Evolutionary conservation across 2,329 filamentous ascomycete species (phyloP).

Genomic region (Pseudohalonectria lignicola): DNA sequence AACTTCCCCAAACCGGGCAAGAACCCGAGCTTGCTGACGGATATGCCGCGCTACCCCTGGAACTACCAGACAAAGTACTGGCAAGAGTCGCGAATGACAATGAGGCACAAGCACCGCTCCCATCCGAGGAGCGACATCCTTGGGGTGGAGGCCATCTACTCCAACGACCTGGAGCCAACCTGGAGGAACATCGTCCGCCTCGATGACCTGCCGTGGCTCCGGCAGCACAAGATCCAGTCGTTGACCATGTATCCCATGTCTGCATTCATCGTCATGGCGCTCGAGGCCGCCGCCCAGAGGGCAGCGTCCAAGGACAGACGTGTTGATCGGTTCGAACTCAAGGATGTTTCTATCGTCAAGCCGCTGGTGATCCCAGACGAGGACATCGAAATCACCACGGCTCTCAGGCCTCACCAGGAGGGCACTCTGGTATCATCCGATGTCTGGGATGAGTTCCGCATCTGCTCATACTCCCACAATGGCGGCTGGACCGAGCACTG

Average conservation of each 20-base stretch:
- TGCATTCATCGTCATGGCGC: slow-evolving; percentile 38
- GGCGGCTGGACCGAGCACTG: slow-evolving; percentile 50
- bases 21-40: slow-evolving; percentile 25
- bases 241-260: slow-evolving; percentile 43
- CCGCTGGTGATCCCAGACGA: slow-evolving; percentile 35
- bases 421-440: slow-evolving; percentile 28
- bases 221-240: slow-evolving; percentile 47
- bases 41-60: slow-evolving; percentile 37
- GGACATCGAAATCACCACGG: slow-evolving; percentile 38
- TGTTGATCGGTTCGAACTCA: slow-evolving; percentile 30
- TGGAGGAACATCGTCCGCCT: slow-evolving; percentile 37
- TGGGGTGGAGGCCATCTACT: slow-evolving; percentile 30
- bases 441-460: slow-evolving; percentile 43
- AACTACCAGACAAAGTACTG: slow-evolving; percentile 33
- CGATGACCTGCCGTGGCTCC: slow-evolving; percentile 43
- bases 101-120: slow-evolving; percentile 27
- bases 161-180: slow-evolving; percentile 30
- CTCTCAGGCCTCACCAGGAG: slow-evolving; percentile 29
- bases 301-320: slow-evolving; percentile 14
- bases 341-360: slow-evolving; percentile 32
- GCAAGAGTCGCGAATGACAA: slow-evolving; percentile 32
- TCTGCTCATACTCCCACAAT: slow-evolving; percentile 39
- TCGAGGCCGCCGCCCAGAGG: slow-evolving; percentile 32
- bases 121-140: slow-evolving; percentile 32
- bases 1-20: slow-evolving; percentile 30